Base-by-base conservation (phyloP, 108 stramenopile genomes). In the Epithemia pelagica region DNA sequence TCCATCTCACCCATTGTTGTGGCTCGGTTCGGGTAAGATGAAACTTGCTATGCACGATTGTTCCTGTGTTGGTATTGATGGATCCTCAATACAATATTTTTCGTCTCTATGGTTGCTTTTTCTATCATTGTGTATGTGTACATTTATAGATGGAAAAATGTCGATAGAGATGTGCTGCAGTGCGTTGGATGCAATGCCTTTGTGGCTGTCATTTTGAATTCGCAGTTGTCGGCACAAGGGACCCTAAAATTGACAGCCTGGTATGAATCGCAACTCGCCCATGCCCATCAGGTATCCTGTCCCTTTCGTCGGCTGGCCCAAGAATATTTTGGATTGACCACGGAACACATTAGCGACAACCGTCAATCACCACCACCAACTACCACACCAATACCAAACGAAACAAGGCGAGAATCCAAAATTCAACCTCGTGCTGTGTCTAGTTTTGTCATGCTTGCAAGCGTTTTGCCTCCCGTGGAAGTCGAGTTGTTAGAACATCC, bases 1-100 rank as follows among this genome's bases (percentile, higher is more conserved):
- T 55, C 55, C 18, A 28, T 82, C 21, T 82, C 82, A 1, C 82
- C 82, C 23, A 65, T 82, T 10, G 54, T 76, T 3, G 76, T 75
- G 46, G 78, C 82, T 29, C 68, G 74, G 28, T 78, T 79, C 51
- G 82, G 82, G 82, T 82, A 54, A 74, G 82, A 65, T n/a, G n/a
- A n/a, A n/a, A n/a, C n/a, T n/a, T n/a, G n/a, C n/a, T n/a, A n/a
- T n/a, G n/a, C n/a, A n/a, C n/a, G n/a, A n/a, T n/a, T n/a, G n/a
- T n/a, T n/a, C n/a, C n/a, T n/a, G n/a, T n/a, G n/a, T n/a, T n/a
- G n/a, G n/a, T n/a, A n/a, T n/a, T n/a, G n/a, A n/a, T n/a, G n/a
- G n/a, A n/a, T n/a, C n/a, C n/a, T n/a, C n/a, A n/a, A n/a, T n/a
- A n/a, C n/a, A n/a, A n/a, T n/a, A n/a, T n/a, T n/a, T n/a, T n/a